Base-by-base conservation (phyloP, 352 stramenopile genomes). In the Phytopythium aichiense region DNA sequence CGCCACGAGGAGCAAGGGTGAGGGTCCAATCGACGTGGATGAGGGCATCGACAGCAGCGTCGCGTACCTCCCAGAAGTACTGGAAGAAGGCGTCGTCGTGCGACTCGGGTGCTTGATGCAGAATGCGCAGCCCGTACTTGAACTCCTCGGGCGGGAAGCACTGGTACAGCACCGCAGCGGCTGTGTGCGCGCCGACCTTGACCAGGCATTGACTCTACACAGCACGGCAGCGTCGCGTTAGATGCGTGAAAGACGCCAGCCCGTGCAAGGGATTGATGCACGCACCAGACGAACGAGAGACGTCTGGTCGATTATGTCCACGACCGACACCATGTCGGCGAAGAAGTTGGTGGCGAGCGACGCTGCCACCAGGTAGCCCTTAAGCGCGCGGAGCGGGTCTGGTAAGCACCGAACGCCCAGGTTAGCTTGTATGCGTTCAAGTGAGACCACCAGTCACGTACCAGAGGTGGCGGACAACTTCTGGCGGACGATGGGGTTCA, bases 281-380 rank as follows among this genome's bases (percentile, higher is more conserved):
- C 76, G 33, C 71, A 91, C 82, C 71, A 94, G 69, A 45, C 84
- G 81, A 23, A 94, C 86, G 71, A 94, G 79, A 31, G 84, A 92
- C 61, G 77, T 88, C 55, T 92, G 86, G 65, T 94, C 83, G 20
- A 94, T 91, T 45, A 91, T 86, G 43, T 92, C 81, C 16, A 88
- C 76, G 20, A 90, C 81, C 0, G 81, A 88, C 9, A 72, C 65
- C 66, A 77, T 74, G 52, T 94, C 84, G 0, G 79, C 76, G 50
- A 94, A 94, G 58, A 88, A 91, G 64, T 94, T 92, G 31, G 86
- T 94, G 3, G 86, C 86, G 7, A 94, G 61, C 25, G 79, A 91
- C 16, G 86, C 84, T 12, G 86, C 86, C 33, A 84, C 79, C 56
- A 94, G 65, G 62, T 92, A 94, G 16, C 77, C 74, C n/a, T 78